These are phyloP conservation scores for Paecilomyces sp. DNA, from an alignment of 2,329 filamentous ascomycete genomes.

Conservation along the genomic window DNA sequence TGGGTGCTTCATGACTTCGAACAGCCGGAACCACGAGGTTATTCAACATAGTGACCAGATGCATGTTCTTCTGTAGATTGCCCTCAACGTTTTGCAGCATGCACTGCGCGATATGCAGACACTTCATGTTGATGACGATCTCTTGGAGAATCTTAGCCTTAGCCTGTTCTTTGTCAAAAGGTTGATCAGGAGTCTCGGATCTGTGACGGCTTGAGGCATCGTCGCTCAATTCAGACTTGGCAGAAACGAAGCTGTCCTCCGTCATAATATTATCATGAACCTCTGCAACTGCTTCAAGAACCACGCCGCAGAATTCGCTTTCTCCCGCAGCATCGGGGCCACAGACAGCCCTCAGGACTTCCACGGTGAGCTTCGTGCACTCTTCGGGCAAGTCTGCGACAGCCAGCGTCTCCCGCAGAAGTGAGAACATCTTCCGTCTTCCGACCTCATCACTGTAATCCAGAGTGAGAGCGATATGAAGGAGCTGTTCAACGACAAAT, in stretches of 20 bases:
- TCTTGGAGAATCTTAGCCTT: conserved; percentile 69
- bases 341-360: conserved; percentile 76
- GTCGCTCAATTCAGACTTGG: conserved; percentile 73
- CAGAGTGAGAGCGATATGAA: conserved; percentile 83
- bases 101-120: conserved; percentile 92
- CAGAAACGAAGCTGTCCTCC: conserved; percentile 88
- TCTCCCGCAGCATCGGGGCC: conserved; percentile 48
- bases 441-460: conserved; percentile 98
- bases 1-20: conserved; percentile 82
- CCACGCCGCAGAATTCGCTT: conserved; percentile 44
- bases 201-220: conserved; percentile 43
- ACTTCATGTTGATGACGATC: conserved; percentile 97
- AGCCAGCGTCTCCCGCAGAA: conserved; percentile 78
- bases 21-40: conserved; percentile 94
- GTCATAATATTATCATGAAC: conserved; percentile 85
- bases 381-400: conserved; percentile 86
- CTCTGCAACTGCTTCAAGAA: conserved; percentile 90
- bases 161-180: conserved; percentile 47
- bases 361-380: conserved; percentile 78
- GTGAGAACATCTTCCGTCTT: conserved; percentile 87
- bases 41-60: conserved; percentile 96
- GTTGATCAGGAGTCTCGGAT: conserved; percentile 41
- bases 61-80: conserved; percentile 78
- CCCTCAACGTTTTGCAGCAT: conserved; percentile 92
- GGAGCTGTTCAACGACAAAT: conserved; percentile 90